A percentile compares a stretch with the other conserved stretches of the same genome.
These are phyloP conservation scores for Epicoccum nigrum DNA, from an alignment of 2,329 filamentous ascomycete species.

Conservation along the genomic window DNA sequence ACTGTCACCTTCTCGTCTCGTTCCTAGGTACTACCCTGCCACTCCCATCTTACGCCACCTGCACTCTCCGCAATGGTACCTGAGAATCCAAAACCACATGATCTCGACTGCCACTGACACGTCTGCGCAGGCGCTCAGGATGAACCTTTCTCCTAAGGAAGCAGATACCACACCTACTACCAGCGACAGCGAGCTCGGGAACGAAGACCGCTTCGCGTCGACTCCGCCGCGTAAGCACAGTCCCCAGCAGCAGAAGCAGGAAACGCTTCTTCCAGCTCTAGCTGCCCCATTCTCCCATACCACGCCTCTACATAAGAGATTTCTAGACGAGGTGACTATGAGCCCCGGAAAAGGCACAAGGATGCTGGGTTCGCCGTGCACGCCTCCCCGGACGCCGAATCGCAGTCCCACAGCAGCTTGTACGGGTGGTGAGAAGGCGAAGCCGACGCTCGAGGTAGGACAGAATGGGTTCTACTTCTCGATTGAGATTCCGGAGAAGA, in stretches of 20 bases:
- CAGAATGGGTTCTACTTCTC: constrained; percentile 30
- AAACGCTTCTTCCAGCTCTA: too few relatives aligned
- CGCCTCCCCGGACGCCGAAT: constrained; percentile 23
- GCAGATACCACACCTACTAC: neutral
- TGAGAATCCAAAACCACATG: constrained; percentile 8
- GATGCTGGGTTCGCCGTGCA: too few relatives aligned
- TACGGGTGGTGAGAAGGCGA: constrained; percentile 1
- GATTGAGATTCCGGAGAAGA: constrained; percentile 27
- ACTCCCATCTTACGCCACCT: neutral
- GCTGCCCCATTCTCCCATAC: neutral
- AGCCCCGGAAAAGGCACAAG: too few relatives aligned
- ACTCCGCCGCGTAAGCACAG: constrained; percentile 8
- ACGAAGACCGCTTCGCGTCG: constrained; percentile 10
- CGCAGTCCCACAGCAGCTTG: constrained; percentile 1
- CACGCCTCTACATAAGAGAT: constrained; percentile 23
- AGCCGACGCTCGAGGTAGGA: constrained; percentile 24
- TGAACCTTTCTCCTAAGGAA: neutral
- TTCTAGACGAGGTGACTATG: constrained; percentile 26
- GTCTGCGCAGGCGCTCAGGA: constrained; percentile 7
- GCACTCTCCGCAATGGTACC: neutral
- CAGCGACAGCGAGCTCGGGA: neutral
- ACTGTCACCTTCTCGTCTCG: neutral
- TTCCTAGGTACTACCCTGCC: neutral
- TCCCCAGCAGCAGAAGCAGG: neutral
- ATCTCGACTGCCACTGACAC: constrained; percentile 14